These are phyloP conservation scores for Laetiporus sulphureus DNA, from an alignment of 1,284 basidiomycete species.

Conservation along the genomic window DNA sequence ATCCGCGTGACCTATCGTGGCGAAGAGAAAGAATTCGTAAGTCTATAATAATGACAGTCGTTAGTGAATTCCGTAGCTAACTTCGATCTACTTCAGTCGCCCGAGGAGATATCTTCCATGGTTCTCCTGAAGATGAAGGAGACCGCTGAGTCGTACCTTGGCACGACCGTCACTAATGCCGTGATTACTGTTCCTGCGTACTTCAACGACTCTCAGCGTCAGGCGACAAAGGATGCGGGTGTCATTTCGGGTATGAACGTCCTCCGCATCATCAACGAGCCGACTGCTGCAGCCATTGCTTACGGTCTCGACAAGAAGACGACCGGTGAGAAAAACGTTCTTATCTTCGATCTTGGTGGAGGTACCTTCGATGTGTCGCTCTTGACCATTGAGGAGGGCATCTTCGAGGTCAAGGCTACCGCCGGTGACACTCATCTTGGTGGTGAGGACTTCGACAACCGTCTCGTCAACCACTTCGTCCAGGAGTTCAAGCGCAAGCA, in stretches of 20 bases:
- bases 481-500: constrained; percentile 99
- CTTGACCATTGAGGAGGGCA: constrained; percentile 95
- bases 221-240: constrained; percentile 94
- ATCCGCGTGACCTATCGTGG: constrained; percentile 87
- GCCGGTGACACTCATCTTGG: constrained; percentile 99
- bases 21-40: constrained; percentile 87
- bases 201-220: constrained; percentile 97
- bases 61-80: no score
- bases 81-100: constrained; percentile 58
- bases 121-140: constrained; percentile 98
- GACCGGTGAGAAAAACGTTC: constrained; percentile 82
- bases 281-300: constrained; percentile 91
- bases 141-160: constrained; percentile 95
- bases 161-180: constrained; percentile 76
- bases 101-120: constrained; percentile 98
- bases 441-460: constrained; percentile 99
- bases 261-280: constrained; percentile 96
- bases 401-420: constrained; percentile 99
- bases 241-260: constrained; percentile 88
- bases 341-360: constrained; percentile 98
- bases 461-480: constrained; percentile 95
- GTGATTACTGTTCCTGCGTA: constrained; percentile 95
- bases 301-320: constrained; percentile 94
- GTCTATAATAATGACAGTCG: no score
- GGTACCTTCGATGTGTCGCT: constrained; percentile 99